A percentile compares a stretch with the other conserved stretches of the same genome.
Evolutionary conservation across 768 basidiomycete species (phyloP).

Genomic region (Infundibulicybe gibba): DNA sequence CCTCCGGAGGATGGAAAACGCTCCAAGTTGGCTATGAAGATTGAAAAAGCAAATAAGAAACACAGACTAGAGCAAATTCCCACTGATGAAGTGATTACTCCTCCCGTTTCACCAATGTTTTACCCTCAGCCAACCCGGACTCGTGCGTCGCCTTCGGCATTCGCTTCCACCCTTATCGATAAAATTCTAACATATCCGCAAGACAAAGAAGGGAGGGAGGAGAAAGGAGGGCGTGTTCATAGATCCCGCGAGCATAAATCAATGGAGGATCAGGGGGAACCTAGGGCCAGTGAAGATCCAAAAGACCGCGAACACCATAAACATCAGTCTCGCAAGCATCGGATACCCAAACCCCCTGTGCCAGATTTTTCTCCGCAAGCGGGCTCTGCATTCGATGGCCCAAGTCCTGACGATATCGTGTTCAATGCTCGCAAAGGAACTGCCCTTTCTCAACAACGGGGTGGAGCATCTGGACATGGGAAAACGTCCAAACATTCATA

Average conservation of each 20-base stretch:
- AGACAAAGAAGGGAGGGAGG: slow-evolving; percentile 24
- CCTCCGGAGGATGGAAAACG: slow-evolving; percentile 34
- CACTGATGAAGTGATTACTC: slow-evolving; percentile 32
- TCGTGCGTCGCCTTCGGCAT: slow-evolving; percentile 76
- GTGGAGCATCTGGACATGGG: slow-evolving; percentile 7
- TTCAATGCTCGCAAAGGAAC: slow-evolving; percentile 79
- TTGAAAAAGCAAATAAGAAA: slow-evolving; percentile 53
- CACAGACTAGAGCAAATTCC: slow-evolving; percentile 24
- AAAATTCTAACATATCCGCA: slow-evolving; percentile 37
- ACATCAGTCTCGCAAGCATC: slow-evolving; percentile 20
- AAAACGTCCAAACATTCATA: slow-evolving; percentile 14
- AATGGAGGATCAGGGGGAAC: slow-evolving; percentile 3
- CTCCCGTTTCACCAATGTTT: slow-evolving; percentile 54
- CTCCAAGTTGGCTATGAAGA: slow-evolving; percentile 78
- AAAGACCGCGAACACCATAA: slow-evolving; percentile 16
- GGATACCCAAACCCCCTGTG: slow-evolving; percentile 20
- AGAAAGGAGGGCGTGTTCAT: slow-evolving; percentile 18
- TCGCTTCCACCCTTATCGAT: slow-evolving; percentile 68
- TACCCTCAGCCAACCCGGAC: slow-evolving; percentile 44
- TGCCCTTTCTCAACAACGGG: slow-evolving; percentile 38
- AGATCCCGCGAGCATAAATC: slow-evolving; percentile 25
- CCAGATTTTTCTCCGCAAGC: slow-evolving; percentile 29
- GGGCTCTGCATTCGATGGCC: slow-evolving; percentile 70
- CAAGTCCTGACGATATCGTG: slow-evolving; percentile 91
- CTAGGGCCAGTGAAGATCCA: neutral